These are phyloP conservation scores for Angomonas ambiguus DNA, from an alignment of 208 protist species.

Conservation along the genomic window DNA sequence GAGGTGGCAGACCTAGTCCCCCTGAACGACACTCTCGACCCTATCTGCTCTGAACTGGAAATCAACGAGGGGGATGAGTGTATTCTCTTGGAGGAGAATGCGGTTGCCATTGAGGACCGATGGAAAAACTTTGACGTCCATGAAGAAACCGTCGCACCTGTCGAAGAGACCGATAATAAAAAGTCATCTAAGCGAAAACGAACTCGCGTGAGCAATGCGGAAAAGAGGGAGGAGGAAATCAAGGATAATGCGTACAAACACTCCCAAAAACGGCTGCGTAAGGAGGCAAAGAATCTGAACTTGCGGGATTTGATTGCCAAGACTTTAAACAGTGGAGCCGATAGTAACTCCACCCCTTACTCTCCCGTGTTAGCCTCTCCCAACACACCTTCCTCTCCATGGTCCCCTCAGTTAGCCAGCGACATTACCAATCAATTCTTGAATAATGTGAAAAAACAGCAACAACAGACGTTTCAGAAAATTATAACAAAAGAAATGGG, in stretches of 20 bases:
- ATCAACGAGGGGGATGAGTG: too few relatives aligned
- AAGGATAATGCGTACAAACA: constrained; percentile 42
- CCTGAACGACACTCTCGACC: too few relatives aligned
- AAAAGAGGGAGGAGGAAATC: constrained; percentile 26
- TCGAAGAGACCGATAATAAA: background rate
- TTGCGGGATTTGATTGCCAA: constrained; percentile 62
- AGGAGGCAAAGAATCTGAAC: constrained; percentile 52
- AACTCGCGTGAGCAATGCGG: background rate
- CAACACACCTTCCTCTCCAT: constrained; percentile 32
- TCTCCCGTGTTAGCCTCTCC: constrained; percentile 9
- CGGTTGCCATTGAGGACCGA: too few relatives aligned
- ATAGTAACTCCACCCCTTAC: constrained; percentile 6
- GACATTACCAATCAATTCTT: constrained; percentile 79
- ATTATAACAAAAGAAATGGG: constrained; percentile 57
- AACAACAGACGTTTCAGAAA: constrained; percentile 51
- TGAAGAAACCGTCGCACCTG: background rate
- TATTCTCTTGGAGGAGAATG: too few relatives aligned
- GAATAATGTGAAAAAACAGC: constrained; percentile 47
- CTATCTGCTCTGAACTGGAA: too few relatives aligned
- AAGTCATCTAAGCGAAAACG: constrained; percentile 1
- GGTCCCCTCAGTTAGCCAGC: constrained; percentile 48
- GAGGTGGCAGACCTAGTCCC: too few relatives aligned
- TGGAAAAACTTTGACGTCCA: too few relatives aligned
- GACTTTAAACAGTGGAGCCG: constrained; percentile 6
- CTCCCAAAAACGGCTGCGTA: constrained; percentile 62